Evolutionary conservation across 2,329 filamentous ascomycete genomes (phyloP).

Genomic region (Phaeomoniella chlamydospora): DNA sequence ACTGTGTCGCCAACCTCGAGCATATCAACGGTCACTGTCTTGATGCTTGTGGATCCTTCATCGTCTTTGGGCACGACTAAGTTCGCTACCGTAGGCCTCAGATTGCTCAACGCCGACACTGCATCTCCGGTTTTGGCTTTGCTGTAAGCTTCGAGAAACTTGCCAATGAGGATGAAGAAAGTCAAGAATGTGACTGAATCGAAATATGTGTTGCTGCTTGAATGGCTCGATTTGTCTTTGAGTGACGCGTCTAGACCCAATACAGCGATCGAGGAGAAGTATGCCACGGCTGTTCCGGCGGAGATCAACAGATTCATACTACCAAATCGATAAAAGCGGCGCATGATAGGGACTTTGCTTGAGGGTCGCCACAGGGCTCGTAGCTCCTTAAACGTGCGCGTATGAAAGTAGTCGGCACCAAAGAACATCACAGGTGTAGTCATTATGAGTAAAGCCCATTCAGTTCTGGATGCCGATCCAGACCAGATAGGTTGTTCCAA

Average conservation of each 20-base stretch:
- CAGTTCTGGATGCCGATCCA: constrained; percentile 57
- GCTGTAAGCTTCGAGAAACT: constrained; percentile 61
- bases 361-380: constrained; percentile 60
- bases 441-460: constrained; percentile 67
- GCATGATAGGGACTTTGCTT: constrained; percentile 57
- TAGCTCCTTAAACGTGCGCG: constrained; percentile 64
- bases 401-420: constrained; percentile 73
- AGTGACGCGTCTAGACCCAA: constrained; percentile 45
- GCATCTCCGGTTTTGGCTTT: constrained; percentile 84
- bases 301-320: constrained; percentile 95
- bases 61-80: constrained; percentile 38
- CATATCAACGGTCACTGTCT: constrained; percentile 47
- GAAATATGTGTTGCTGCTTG: constrained; percentile 47
- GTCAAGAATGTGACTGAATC: constrained; percentile 89
- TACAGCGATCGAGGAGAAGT: constrained; percentile 66
- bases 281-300: constrained; percentile 75
- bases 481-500: constrained; percentile 57
- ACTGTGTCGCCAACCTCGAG: constrained; percentile 64
- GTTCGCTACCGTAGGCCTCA: constrained; percentile 63
- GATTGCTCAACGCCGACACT: constrained; percentile 61
- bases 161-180: constrained; percentile 61
- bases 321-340: constrained; percentile 79
- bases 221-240: constrained; percentile 37
- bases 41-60: constrained; percentile 5
- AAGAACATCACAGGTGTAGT: constrained; percentile 80